Conservation (phyloP, 140 eudicot species). For the Anethum foeniculum region DNA sequence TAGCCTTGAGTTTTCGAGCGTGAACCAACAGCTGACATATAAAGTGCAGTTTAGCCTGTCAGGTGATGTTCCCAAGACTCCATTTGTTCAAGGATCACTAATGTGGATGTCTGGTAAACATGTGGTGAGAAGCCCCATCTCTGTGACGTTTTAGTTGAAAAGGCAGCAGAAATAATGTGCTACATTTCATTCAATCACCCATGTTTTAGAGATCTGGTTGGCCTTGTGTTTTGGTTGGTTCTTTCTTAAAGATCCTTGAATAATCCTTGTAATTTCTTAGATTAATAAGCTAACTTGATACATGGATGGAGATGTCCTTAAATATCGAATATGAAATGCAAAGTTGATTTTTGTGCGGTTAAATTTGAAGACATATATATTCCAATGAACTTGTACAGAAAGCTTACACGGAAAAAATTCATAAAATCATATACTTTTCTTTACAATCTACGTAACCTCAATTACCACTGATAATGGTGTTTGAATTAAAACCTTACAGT, state of each 20-base stretch:
- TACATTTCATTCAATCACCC: not conserved
- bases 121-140: slow-evolving; percentile 25
- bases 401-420: not conserved
- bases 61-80: not conserved
- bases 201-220: not conserved
- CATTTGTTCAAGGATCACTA: slow-evolving; percentile 19
- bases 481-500: not conserved
- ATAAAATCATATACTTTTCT: not conserved
- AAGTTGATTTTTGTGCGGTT: not conserved
- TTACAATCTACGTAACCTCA: not conserved
- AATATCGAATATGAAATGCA: not conserved
- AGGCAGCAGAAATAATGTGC: not conserved
- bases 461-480: not conserved
- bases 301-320: not conserved
- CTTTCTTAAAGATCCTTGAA: not conserved
- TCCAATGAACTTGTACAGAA: not conserved
- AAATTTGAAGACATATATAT: not conserved
- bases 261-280: not conserved
- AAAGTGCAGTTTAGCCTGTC: slow-evolving; percentile 10
- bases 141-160: slow-evolving; percentile 6
- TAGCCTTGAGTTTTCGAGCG: slow-evolving; percentile 18
- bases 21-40: slow-evolving; percentile 21
- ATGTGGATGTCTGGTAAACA: slow-evolving; percentile 19
- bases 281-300: not conserved
- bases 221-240: not conserved